Evolutionary conservation across 768 basidiomycete genomes (phyloP), one percentile per base, ranked within the genome.

Genomic region (Terana coerulea): DNA sequence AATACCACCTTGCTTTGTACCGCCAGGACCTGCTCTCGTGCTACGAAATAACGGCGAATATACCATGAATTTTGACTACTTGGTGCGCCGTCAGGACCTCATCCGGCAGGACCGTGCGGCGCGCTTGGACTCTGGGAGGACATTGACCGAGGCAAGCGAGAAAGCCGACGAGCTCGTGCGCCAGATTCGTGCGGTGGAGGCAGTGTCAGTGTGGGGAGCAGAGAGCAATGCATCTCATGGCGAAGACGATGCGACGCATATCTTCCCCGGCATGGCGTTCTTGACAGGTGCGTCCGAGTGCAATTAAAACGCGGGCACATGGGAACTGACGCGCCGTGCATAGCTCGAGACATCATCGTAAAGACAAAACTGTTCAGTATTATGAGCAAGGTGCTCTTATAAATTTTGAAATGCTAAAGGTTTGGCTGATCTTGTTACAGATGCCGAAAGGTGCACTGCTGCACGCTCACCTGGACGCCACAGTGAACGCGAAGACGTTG

Each of bases 381-480:
- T 25, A 59, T 90, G 50, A 74, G 70, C 59, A 83, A 82, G 77
- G 86, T 78, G 50, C 19, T 26, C 45, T 28, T 12, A 15, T 28
- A 30, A 12, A 14, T 19, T 14, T 19, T 26, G 15, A 11, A 19
- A 36, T 22, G 26, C 17, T 21, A 14, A 10, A 52, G 37, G n/a
- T 31, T 41, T 30, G 33, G 33, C 42, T 47, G 30, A 34, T 39
- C 35, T 29, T 3, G 30, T 46, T 12, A 25, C 24, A 86, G 84
- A 88, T 91, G 85, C 88, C 88, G 2, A 91, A 90, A 67, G 89
- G 88, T 34, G 86, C 77, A 1, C 72, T 91, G 3, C 70, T 91
- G 12, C 88, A 91, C 57, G 79, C 74, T 0, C 88, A 91, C 61
- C 70, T 91, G n/a, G 86, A 87, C 59, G 83, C 86, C 17, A 86